Evolutionary conservation across 192 early-diverging fungal species (phyloP), one percentile per base, ranked within the genome.

Genomic region (Coemansia sp.): DNA sequence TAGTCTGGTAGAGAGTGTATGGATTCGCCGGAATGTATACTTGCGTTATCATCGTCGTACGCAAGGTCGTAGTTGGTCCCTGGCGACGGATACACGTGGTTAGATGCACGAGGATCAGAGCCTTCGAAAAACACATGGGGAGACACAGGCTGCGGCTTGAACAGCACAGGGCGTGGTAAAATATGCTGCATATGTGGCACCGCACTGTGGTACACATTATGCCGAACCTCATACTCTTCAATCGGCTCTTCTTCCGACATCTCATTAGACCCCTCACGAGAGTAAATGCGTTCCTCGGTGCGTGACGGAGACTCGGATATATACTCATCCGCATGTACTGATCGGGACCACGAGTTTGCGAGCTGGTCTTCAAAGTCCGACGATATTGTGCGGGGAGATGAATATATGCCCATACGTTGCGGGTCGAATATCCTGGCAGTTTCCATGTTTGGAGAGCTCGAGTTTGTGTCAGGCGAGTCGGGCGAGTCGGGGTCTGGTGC

Each of bases 301-400:
- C 32, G 32, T 7, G 32, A 35, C 32, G 32, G 32, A 8, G 32
- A 35, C 32, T 35, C 32, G 32, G 32, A 35, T 35, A 35, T 7
- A 35, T 35, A 35, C 6, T 35, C 32, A 8, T 35, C 32, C 32
- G 7, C 6, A 1, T 35, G 32, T 35, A 8, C 8, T 35, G 32
- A 35, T 5, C 4, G 32, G 1, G 5, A 8, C 32, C 32, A 35
- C 6, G 6, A 27, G 27, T 27, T 35, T 35, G 32, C 8, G 32
- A 6, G 19, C 19, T n/a, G 49, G 3, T 39, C 54, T 5, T 54
- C 66, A 35, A 37, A 45, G 41, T 45, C 41, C 11, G 63, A 54
- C 37, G 75, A 55, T 62, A 71, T 72, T 3, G 75, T 72, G 45
- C 37, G 75, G 6, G 75, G 75, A 37, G 75, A 78, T 12, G 75